These are phyloP conservation scores for Ophiostoma ips DNA, from an alignment of 2,329 filamentous ascomycete genomes.

Conservation along the genomic window DNA sequence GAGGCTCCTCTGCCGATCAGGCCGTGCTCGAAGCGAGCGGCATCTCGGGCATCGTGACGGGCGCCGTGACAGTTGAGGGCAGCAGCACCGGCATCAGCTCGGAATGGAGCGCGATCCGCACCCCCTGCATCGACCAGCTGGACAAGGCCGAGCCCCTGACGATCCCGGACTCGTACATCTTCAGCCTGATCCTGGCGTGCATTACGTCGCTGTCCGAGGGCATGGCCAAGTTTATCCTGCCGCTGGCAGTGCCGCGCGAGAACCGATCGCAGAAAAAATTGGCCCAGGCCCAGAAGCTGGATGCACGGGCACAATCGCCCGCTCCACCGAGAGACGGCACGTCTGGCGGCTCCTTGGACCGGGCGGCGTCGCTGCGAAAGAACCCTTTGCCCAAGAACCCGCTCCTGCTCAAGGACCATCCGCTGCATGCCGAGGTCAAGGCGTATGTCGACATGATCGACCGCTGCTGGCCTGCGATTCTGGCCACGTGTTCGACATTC, in stretches of 20 bases:
- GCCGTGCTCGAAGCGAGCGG: slow-evolving; percentile 82
- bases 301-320: slow-evolving; percentile 30
- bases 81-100: slow-evolving; percentile 67
- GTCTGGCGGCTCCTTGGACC: slow-evolving; percentile 27
- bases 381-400: slow-evolving; percentile 77
- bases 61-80: slow-evolving; percentile 52
- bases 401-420: slow-evolving; percentile 57
- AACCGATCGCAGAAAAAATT: slow-evolving; percentile 38
- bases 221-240: slow-evolving; percentile 83
- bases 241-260: slow-evolving; percentile 73
- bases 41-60: slow-evolving; percentile 73
- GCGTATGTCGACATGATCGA: slow-evolving; percentile 74
- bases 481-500: slow-evolving; percentile 92
- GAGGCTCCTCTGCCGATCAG: slow-evolving; percentile 55
- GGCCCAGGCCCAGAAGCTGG: slow-evolving; percentile 29
- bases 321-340: slow-evolving; percentile 17
- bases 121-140: slow-evolving; percentile 83
- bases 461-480: slow-evolving; percentile 86
- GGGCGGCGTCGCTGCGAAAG: slow-evolving; percentile 55
- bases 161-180: slow-evolving; percentile 86
- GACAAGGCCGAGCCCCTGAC: slow-evolving; percentile 77
- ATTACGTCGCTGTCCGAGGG: slow-evolving; percentile 85
- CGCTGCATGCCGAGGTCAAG: slow-evolving; percentile 55
- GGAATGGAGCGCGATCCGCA: slow-evolving; percentile 79
- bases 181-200: slow-evolving; percentile 76